Percentiles rank a stretch among this genome's conserved stretches.
phyloP scores from a whole-genome alignment of 192 early-diverging fungal genomes.

The Cladochytrium replicatum region DNA sequence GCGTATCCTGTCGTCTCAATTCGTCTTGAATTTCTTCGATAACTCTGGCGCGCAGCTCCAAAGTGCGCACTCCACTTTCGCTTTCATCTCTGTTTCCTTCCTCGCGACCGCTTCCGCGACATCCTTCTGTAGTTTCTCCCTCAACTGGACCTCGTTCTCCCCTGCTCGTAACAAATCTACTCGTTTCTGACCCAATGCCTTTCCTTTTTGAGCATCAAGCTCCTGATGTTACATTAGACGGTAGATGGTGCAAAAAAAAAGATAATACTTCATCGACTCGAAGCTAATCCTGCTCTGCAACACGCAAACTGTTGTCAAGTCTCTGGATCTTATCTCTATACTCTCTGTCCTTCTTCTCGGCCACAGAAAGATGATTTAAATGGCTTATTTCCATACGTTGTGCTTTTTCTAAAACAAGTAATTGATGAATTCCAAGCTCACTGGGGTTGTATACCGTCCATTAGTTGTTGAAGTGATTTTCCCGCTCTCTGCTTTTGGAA shows the following conservation, averaged over 20 bases:
- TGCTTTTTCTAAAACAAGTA: conserved; percentile 14
- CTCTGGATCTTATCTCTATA: conserved; percentile 1
- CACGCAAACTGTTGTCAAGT: conserved; percentile 14
- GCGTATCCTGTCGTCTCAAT: conserved; percentile 15
- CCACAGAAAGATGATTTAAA: conserved; percentile 13
- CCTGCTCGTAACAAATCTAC: too few species aligned
- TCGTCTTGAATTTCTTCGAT: conserved; percentile 27
- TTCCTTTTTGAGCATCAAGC: too few species aligned
- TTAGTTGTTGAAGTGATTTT: conserved; percentile 8
- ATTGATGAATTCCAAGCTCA: too few species aligned
- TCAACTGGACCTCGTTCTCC: conserved; percentile 7
- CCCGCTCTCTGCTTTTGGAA: conserved; percentile 26
- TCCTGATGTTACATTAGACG: too few species aligned
- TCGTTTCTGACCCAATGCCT: too few species aligned
- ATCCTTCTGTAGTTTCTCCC: conserved; percentile 15
- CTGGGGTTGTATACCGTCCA: neutral
- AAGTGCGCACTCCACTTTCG: neutral
- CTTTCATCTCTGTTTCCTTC: conserved; percentile 8
- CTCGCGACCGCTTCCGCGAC: conserved; percentile 2
- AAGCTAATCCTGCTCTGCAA: conserved; percentile 8
- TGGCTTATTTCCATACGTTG: conserved; percentile 8
- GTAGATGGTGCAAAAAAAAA: too few species aligned
- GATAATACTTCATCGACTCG: conserved; percentile 18
- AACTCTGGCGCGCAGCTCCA: neutral
- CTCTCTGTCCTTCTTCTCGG: conserved; percentile 18